phyloP scores from a whole-genome alignment of 2,329 filamentous ascomycete species.

The Aspergillus sojae region DNA sequence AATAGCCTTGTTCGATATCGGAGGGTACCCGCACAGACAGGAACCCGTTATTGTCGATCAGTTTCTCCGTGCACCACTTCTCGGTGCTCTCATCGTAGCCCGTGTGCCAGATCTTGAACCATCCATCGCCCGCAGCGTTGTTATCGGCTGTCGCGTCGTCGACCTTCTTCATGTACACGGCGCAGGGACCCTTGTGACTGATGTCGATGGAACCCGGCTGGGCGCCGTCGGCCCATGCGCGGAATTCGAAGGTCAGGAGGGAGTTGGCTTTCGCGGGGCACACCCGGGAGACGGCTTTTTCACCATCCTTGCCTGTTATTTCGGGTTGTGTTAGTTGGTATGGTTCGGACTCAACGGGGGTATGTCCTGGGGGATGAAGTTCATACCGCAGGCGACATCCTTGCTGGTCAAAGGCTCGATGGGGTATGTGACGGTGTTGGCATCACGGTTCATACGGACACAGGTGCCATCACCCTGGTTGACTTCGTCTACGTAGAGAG shows the following conservation, averaged over 20 bases:
- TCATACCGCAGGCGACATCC: constrained; percentile 72
- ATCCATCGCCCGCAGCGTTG: constrained; percentile 64
- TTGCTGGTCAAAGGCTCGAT: constrained; percentile 59
- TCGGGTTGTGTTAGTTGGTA: background rate
- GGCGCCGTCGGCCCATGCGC: constrained; percentile 60
- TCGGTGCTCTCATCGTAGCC: constrained; percentile 60
- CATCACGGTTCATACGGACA: constrained; percentile 65
- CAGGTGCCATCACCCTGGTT: constrained; percentile 72
- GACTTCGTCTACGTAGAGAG: constrained; percentile 62
- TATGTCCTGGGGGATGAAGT: constrained; percentile 4
- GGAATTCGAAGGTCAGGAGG: constrained; percentile 68
- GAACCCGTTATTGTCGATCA: constrained; percentile 66
- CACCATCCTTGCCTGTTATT: constrained; percentile 50
- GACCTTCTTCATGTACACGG: constrained; percentile 74
- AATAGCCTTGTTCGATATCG: constrained; percentile 66
- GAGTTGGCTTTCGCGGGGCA: constrained; percentile 53
- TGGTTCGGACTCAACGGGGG: no score
- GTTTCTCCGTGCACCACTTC: constrained; percentile 71
- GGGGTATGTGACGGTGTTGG: constrained; percentile 58
- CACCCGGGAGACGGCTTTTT: constrained; percentile 52
- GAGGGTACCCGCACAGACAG: constrained; percentile 65
- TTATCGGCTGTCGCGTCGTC: constrained; percentile 54
- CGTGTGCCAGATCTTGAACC: constrained; percentile 78
- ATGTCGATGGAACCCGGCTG: constrained; percentile 60
- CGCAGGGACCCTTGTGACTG: constrained; percentile 69